Evolutionary conservation across 2,329 filamentous ascomycete genomes (phyloP), one percentile per base, ranked within the genome.

Genomic region (Lasiodiplodia gonubiensis): DNA sequence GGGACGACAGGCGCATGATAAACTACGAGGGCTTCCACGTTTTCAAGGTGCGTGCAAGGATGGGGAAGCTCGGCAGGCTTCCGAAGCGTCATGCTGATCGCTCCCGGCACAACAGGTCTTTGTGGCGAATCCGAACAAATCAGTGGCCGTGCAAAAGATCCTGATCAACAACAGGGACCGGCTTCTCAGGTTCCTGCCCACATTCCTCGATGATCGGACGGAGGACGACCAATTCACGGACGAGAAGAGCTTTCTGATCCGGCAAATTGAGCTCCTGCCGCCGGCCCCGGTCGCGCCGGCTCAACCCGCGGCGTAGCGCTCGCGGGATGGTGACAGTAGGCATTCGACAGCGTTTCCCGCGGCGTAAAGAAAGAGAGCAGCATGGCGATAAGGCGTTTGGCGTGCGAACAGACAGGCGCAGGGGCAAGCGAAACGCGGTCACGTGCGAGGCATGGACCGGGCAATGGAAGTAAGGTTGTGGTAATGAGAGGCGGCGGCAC

Each of bases 1-100:
- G 93, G 72, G 95, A 98, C 78, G 94, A 98, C 79, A 89, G 94
- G 72, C 95, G 97, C 80, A 99, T 99, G 94, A 95, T 99, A 70
- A 95, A 98, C 80, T 99, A 99, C 78, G 95, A 99, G 79, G 95
- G 94, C 8, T 99, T 99, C 79, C 95, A 99, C 78, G 94, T 99
- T 51, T 99, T 99, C 86, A 99, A 99, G 84, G 87, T 88, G 69
- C 64, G 72, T 69, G 35, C 53, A 61, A 52, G 52, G 65, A 53
- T 53, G 54, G 65, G 65, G 30, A 52, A 63, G 23, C 10, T 63
- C 59, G 59, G 59, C 59, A 46, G 59, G 30, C 46, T 63, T 51
- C 46, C 59, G 59, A 27, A 51, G 49, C 49, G 61, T 54, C 23
- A 63, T 35, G 53, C 53, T 63, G 63, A 66, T 46, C 46, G 35